Evolutionary conservation across 2,329 filamentous ascomycete species (phyloP), one percentile per base, ranked within the genome.

Genomic region (Drechslerella coelobrocha): DNA sequence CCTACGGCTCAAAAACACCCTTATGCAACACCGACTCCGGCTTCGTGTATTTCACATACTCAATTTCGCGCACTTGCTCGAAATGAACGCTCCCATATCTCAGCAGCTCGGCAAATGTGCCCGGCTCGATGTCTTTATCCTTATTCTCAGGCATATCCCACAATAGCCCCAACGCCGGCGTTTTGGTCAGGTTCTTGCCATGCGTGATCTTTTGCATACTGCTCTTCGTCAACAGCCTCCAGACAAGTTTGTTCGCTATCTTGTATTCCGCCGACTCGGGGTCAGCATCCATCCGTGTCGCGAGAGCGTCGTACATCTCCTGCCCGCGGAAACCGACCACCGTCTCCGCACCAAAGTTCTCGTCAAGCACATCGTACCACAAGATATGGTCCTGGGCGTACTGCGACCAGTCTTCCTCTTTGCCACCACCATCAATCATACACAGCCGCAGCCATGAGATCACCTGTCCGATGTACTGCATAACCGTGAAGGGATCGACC

Each of bases 391-490:
- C 76, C 6, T 74, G 72, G 60, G 74, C 78, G 63, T 79, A 80
- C 34, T 78, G 77, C 10, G 75, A 74, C 0, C 78, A 79, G 26
- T 78, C 77, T 48, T 78, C 79, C 2, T 77, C 79, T 6, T 56
- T 51, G 6, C 41, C 61, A 0, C 77, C 76, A 27, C 80, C 79
- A 17, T 77, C 69, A 19, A 80, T 75, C 66, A 77, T 77, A 23
- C 78, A 77, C n/a, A 78, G 65, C n/a, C 78, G 73, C 5, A 74
- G 60, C 80, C 80, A 82, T 10, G 77, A 76, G 2, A 80, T 68
- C 27, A 80, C 77, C 43, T 81, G 81, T 0, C 75, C 74, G 6
- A 80, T 76, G 51, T 82, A 82, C 12, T 81, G 79, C 26, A 80
- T 59, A 0, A 80, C 61, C 0, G 75, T 76, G 1, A 74, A 59